These are phyloP conservation scores for Xylariaceae sp. DNA, from an alignment of 2,329 filamentous ascomycete species.

Conservation along the genomic window DNA sequence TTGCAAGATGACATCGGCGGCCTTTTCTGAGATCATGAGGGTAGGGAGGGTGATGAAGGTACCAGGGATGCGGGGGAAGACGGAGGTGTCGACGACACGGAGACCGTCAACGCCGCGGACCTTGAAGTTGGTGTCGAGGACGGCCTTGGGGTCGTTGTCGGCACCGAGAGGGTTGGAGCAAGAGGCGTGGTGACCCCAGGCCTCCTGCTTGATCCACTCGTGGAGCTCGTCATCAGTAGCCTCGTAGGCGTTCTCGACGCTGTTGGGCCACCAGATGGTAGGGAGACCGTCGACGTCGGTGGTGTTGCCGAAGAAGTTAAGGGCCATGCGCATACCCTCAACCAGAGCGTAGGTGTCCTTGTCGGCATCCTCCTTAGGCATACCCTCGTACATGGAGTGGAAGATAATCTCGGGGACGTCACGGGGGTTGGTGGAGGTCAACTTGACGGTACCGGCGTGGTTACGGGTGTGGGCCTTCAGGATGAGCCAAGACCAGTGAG, in stretches of 20 bases:
- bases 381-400: constrained; percentile 54
- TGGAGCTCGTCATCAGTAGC: constrained; percentile 24
- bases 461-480: constrained; percentile 60
- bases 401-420: constrained; percentile 61
- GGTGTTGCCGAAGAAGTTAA: constrained; percentile 41
- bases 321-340: constrained; percentile 52
- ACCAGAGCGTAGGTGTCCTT: constrained; percentile 49
- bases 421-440: constrained; percentile 58
- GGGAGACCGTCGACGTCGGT: constrained; percentile 37
- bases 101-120: background rate
- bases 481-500: constrained; percentile 42
- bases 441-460: constrained; percentile 55
- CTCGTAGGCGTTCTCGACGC: constrained; percentile 11
- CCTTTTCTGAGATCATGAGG: background rate
- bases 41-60: background rate
- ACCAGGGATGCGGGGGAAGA: background rate
- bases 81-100: background rate
- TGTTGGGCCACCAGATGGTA: constrained; percentile 19
- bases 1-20: background rate
- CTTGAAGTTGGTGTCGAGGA: background rate
- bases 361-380: constrained; percentile 37
- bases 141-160: background rate
- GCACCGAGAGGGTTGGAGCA: background rate
- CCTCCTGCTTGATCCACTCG: constrained; percentile 26
- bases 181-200: constrained; percentile 20